Conservation (phyloP, 805 yeast genomes). For the Nakazawaea molendinolei region DNA sequence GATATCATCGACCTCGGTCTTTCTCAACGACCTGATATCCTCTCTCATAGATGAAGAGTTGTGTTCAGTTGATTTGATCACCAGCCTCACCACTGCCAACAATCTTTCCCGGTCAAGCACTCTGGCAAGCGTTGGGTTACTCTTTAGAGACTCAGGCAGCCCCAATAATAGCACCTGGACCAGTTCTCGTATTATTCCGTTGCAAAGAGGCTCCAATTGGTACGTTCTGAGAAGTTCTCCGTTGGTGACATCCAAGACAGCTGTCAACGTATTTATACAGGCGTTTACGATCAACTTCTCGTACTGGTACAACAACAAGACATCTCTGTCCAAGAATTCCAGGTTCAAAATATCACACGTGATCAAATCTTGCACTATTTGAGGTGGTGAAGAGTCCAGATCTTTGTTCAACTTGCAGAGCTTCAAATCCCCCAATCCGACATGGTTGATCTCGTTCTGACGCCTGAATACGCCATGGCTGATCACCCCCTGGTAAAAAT, state of each 20-base stretch:
- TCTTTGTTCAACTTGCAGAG: constrained; percentile 38
- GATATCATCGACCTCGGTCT: constrained; percentile 75
- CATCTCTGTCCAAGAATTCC: constrained; percentile 29
- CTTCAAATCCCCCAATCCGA: constrained; percentile 62
- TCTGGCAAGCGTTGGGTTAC: constrained; percentile 9
- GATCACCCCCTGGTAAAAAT: constrained; percentile 65
- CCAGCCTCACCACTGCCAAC: constrained; percentile 27
- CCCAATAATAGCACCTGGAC: constrained; percentile 31
- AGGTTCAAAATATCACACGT: constrained; percentile 24
- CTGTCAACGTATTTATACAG: constrained; percentile 79
- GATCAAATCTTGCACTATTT: constrained; percentile 18
- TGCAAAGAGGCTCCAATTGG: constrained; percentile 28
- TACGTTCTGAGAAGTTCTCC: constrained; percentile 55
- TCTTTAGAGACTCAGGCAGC: constrained; percentile 17
- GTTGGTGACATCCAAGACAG: constrained; percentile 69
- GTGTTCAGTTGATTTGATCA: constrained; percentile 29
- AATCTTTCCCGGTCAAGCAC: constrained; percentile 27
- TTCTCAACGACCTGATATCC: constrained; percentile 48
- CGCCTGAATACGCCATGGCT: constrained; percentile 76
- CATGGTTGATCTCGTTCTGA: constrained; percentile 46
- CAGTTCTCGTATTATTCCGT: constrained; percentile 39
- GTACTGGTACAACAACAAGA: constrained; percentile 49
- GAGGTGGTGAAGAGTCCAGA: too few relatives aligned
- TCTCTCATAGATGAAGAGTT: constrained; percentile 71
- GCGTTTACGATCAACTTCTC: constrained; percentile 76